phyloP scores from a whole-genome alignment of 306 rosid genomes.

The Fagus sylvatica region DNA sequence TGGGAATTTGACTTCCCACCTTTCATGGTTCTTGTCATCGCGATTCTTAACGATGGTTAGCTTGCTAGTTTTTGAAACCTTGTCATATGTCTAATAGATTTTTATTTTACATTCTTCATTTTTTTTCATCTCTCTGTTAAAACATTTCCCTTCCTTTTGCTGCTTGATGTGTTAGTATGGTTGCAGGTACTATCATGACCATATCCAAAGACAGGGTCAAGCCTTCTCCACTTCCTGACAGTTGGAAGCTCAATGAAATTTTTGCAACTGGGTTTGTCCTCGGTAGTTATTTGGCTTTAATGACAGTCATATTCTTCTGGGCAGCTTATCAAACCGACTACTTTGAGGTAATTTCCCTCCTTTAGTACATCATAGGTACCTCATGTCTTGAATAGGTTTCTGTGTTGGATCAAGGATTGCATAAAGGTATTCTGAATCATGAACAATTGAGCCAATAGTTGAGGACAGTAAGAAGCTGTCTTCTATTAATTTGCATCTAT shows the following conservation, averaged over 20 bases:
- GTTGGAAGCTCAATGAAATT: conserved; percentile 80
- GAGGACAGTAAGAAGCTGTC: not conserved
- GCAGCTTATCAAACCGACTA: conserved; percentile 42
- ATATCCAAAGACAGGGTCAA: conserved; percentile 76
- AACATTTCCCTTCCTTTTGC: not conserved
- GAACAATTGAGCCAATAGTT: not conserved
- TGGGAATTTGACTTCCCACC: conserved; percentile 82
- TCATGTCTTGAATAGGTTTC: not conserved
- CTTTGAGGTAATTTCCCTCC: conserved; percentile 47
- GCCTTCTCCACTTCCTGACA: conserved; percentile 71
- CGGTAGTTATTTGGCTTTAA: conserved; percentile 62
- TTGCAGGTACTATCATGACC: conserved; percentile 74
- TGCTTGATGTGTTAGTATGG: not conserved
- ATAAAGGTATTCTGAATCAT: not conserved
- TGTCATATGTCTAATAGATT: not conserved
- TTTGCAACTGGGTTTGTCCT: conserved; percentile 68
- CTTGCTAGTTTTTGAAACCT: conserved; percentile 21
- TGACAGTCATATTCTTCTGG: conserved; percentile 62
- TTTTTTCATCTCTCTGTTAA: not conserved
- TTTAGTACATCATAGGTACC: not conserved
- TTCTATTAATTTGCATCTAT: not conserved
- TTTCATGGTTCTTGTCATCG: conserved; percentile 77
- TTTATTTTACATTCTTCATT: not conserved
- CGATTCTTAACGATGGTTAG: conserved; percentile 76
- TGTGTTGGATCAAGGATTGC: no score